These are phyloP conservation scores for Yarrowia hollandica DNA, from an alignment of 805 yeast genomes.

Conservation along the genomic window DNA sequence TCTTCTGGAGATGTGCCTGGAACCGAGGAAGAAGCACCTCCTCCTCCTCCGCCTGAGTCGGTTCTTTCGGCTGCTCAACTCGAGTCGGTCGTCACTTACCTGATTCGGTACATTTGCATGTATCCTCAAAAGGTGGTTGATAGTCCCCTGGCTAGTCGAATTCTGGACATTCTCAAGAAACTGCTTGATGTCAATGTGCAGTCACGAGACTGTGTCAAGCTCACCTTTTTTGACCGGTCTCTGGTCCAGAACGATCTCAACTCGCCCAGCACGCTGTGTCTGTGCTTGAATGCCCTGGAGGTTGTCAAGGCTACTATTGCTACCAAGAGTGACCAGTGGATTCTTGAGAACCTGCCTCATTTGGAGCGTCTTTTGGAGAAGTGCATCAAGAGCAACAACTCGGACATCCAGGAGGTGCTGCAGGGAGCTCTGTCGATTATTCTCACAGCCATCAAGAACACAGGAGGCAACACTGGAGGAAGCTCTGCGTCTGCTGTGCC, in stretches of 20 bases:
- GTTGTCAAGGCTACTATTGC: slow-evolving; percentile 81
- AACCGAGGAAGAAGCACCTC: slow-evolving; percentile 35
- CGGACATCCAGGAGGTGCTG: slow-evolving; percentile 74
- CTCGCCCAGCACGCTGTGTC: slow-evolving; percentile 59
- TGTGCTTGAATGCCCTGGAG: slow-evolving; percentile 86
- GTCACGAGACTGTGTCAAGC: slow-evolving; percentile 50
- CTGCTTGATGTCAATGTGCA: slow-evolving; percentile 61
- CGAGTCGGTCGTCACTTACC: slow-evolving; percentile 86
- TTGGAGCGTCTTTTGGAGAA: slow-evolving; percentile 76
- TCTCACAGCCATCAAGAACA: slow-evolving; percentile 57
- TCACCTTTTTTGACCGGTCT: slow-evolving; percentile 85
- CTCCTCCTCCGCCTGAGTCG: slow-evolving; percentile 51
- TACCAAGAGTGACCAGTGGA: slow-evolving; percentile 78
- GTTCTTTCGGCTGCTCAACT: slow-evolving; percentile 73
- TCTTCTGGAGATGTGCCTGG: too few relatives aligned
- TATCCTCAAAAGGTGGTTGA: slow-evolving; percentile 83
- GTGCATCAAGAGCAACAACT: slow-evolving; percentile 77
- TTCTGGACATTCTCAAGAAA: slow-evolving; percentile 72
- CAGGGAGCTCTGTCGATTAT: slow-evolving; percentile 73
- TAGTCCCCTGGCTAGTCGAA: slow-evolving; percentile 75
- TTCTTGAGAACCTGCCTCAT: slow-evolving; percentile 64
- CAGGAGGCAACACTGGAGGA: slow-evolving; percentile 8
- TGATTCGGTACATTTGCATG: slow-evolving; percentile 84
- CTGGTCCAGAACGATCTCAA: slow-evolving; percentile 75
- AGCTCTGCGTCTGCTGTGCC: slow-evolving; percentile 32